These are phyloP conservation scores for Aspergillus unguis DNA, from an alignment of 2,329 filamentous ascomycete species.

Conservation along the genomic window DNA sequence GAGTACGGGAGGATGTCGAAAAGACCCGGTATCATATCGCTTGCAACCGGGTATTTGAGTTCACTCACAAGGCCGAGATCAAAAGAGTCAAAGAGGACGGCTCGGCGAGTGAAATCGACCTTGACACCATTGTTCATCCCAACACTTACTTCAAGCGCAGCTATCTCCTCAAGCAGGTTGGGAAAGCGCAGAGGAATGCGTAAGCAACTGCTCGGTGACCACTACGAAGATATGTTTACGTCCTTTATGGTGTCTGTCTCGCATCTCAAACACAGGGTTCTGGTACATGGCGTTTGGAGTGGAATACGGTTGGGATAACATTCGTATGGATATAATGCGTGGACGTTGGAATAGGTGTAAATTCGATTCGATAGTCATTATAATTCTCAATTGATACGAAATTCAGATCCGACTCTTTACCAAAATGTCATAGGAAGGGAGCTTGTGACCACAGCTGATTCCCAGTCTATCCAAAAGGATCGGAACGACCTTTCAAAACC, in stretches of 20 bases:
- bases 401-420: neutral
- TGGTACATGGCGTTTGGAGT: conserved; percentile 19
- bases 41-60: conserved; percentile 93
- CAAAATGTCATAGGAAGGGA: neutral
- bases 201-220: conserved; percentile 28
- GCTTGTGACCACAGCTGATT: conserved; percentile 69
- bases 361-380: conserved; percentile 1
- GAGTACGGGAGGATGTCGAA: conserved; percentile 83
- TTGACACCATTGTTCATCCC: conserved; percentile 94
- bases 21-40: conserved; percentile 90
- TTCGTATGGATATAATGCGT: neutral
- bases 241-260: conserved; percentile 15
- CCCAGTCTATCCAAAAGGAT: conserved; percentile 61
- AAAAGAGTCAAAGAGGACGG: conserved; percentile 72
- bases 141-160: conserved; percentile 98
- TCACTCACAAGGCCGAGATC: conserved; percentile 74
- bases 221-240: conserved; percentile 48
- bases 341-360: conserved; percentile 7
- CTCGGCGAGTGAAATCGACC: conserved; percentile 67
- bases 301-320: conserved; percentile 3
- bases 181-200: conserved; percentile 50
- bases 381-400: conserved; percentile 1
- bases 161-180: conserved; percentile 80
- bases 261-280: conserved; percentile 6
- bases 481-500: conserved; percentile 63